Conservation (phyloP, 2,329 filamentous ascomycete genomes). For the Ophiostoma perfectum region DNA sequence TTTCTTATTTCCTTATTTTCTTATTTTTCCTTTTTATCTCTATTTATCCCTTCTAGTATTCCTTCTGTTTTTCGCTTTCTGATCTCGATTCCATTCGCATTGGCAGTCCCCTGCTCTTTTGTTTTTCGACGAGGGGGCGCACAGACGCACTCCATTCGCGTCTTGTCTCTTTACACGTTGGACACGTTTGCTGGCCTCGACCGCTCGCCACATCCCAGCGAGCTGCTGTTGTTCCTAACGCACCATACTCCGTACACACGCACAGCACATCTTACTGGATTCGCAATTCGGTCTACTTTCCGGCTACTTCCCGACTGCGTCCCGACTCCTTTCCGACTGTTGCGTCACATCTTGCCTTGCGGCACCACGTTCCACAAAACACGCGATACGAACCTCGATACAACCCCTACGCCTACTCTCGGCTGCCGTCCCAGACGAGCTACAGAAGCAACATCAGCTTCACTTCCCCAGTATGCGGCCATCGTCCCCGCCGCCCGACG, state of each 20-base stretch:
- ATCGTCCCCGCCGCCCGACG: constrained; percentile 60
- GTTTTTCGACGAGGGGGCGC: constrained; percentile 16
- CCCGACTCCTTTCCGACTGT: too few species aligned
- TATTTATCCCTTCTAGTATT: not conserved
- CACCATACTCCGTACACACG: too few species aligned
- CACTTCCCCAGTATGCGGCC: constrained; percentile 32
- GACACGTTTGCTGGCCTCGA: constrained; percentile 3
- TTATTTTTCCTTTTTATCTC: not conserved
- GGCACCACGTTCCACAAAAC: constrained; percentile 3
- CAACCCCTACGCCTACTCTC: not conserved
- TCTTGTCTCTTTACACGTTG: constrained; percentile 3
- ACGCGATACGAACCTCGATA: not conserved
- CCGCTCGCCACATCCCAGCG: not conserved
- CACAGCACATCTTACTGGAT: too few species aligned
- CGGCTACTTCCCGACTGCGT: too few species aligned
- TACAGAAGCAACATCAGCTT: not conserved
- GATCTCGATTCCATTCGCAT: not conserved
- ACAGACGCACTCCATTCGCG: constrained; percentile 5
- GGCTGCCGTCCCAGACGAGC: not conserved
- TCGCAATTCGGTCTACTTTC: too few species aligned
- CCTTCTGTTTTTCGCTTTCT: not conserved
- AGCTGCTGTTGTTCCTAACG: too few species aligned
- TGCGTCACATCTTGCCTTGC: not conserved
- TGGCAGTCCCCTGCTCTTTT: not conserved
- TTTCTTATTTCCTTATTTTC: not conserved